Base-by-base conservation (phyloP, 345 rosid genomes). In the Eucalyptus sp. region DNA sequence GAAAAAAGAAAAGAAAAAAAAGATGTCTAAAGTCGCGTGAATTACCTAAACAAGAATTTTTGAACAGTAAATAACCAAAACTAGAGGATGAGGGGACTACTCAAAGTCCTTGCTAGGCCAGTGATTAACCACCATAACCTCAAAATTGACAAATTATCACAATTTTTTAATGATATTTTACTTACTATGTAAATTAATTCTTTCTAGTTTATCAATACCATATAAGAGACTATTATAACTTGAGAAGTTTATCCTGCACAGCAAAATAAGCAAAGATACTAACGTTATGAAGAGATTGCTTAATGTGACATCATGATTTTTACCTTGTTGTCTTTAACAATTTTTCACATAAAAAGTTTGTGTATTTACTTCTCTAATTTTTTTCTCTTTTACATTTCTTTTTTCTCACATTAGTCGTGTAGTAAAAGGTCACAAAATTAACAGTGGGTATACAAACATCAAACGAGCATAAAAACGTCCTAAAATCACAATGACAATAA, bases 251-350 rank as follows among this genome's bases (percentile, higher is more conserved):
- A 62, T 62, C 33, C 0, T 62, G 31, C 10, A 13, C 18, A 1
- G 1, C 8, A 62, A 13, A 7, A 62, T 29, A 62, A 62, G 8
- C 71, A 60, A 25, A 58, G 66, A 60, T 29, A 62, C 8, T 29
- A 7, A 8, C 25, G 8, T 60, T 27, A 0, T 5, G 3, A 27
- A 62, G 16, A 29, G 31, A 29, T 13, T 62, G 5, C 37, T 14
- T 62, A n/a, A n/a, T 2, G 20, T n/a, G 76, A 16, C 20, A n/a
- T 33, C 0, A 0, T 64, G 37, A 64, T 29, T 68, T 33, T 68
- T 68, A 10, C 13, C 22, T 16, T 33, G 20, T 16, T 33, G 10
- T 12, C 22, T 68, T 68, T 17, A 9, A 33, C 24, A 20, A n/a
- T 16, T 16, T 64, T 64, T 41, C 46, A 71, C 46, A 3, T 37